Conservation (phyloP, 495 filamentous ascomycete species). For the Talaromyces trachyspermus region DNA sequence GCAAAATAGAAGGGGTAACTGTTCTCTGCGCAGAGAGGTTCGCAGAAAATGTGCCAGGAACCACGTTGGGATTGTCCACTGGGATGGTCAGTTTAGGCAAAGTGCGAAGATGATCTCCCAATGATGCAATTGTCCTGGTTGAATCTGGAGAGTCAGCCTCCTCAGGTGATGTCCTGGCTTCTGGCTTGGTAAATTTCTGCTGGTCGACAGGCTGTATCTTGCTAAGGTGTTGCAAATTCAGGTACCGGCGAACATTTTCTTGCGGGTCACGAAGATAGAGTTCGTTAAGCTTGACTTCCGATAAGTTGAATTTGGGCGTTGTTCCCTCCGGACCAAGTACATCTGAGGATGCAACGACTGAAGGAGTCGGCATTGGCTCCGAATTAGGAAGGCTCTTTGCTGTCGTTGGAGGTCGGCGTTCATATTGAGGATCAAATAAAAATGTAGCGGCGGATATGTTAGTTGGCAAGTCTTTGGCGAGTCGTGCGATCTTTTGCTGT, state of each 20-base stretch:
- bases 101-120: conserved; percentile 36
- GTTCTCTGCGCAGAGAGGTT: conserved; percentile 16
- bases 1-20: conserved; percentile 16
- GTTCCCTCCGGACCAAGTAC: conserved; percentile 55
- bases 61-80: conserved; percentile 13
- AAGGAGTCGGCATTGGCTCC: conserved; percentile 46
- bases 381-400: conserved; percentile 36
- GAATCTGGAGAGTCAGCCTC: conserved; percentile 28
- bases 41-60: conserved; percentile 10
- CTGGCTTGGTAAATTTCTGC: conserved; percentile 41
- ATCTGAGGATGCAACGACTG: conserved; percentile 86
- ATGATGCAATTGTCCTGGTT: conserved; percentile 27
- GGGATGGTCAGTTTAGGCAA: conserved; percentile 56
- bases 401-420: conserved; percentile 34
- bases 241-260: conserved; percentile 84
- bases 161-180: conserved; percentile 28
- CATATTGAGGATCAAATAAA: conserved; percentile 10
- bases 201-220: conserved; percentile 30
- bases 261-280: conserved; percentile 71
- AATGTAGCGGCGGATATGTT: conserved; percentile 24
- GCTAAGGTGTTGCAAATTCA: conserved; percentile 65
- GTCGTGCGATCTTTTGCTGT: conserved; percentile 56
- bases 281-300: conserved; percentile 60
- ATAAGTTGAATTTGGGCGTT: conserved; percentile 58
- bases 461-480: conserved; percentile 64